Conservation (phyloP, 2,329 filamentous ascomycete genomes). For the Plenodomus biglobosus region DNA sequence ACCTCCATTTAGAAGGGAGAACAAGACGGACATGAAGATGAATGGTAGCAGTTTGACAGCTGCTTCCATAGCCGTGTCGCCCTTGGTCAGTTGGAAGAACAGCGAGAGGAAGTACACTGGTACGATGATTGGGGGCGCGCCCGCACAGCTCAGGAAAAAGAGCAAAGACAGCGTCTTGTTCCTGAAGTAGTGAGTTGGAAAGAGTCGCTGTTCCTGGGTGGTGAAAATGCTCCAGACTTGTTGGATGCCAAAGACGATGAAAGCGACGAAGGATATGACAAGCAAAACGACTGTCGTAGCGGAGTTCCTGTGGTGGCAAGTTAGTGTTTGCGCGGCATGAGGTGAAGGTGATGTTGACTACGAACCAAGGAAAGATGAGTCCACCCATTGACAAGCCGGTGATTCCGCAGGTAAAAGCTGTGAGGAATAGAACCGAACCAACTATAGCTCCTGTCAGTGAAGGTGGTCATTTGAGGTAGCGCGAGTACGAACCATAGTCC, state of each 20-base stretch:
- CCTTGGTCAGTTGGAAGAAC: constrained; percentile 27
- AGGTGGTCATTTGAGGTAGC: background rate
- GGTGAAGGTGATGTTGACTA: background rate
- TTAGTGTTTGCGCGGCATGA: background rate
- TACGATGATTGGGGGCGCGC: background rate
- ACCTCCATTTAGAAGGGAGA: constrained; percentile 16
- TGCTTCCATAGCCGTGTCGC: constrained; percentile 17
- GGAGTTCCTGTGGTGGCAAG: background rate
- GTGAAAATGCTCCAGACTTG: constrained; percentile 52
- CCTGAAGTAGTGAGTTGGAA: constrained; percentile 48
- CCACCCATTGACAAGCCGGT: background rate
- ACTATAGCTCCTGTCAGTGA: background rate
- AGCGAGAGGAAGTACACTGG: constrained; percentile 28
- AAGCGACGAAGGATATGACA: constrained; percentile 26
- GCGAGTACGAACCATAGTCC: background rate
- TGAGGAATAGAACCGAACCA: background rate
- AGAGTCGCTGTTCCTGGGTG: constrained; percentile 47
- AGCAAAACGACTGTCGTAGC: background rate
- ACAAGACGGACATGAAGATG: constrained; percentile 16
- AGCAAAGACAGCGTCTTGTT: background rate
- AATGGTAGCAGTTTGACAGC: constrained; percentile 27
- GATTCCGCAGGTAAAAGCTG: background rate
- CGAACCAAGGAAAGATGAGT: background rate
- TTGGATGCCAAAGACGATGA: constrained; percentile 49
- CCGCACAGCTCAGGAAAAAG: background rate